phyloP scores from a whole-genome alignment of 148 eudicot genomes.

The Arctostaphylos glauca region DNA sequence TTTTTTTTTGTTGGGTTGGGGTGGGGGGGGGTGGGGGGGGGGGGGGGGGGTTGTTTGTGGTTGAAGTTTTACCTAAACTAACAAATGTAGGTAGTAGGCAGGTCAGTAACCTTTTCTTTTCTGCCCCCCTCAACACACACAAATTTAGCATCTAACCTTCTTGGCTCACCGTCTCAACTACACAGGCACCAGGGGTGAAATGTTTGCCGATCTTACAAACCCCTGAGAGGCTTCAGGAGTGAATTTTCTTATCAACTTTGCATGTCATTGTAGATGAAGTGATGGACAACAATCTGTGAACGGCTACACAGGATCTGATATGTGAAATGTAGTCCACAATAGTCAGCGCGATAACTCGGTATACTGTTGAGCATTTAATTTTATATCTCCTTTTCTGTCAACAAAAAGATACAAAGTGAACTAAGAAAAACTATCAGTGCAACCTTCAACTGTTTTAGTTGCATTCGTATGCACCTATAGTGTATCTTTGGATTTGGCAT shows the following conservation, averaged over 20 bases:
- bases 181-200: too few relatives aligned
- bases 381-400: background rate
- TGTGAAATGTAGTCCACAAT: background rate
- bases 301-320: background rate
- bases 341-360: background rate
- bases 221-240: too few relatives aligned
- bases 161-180: too few relatives aligned
- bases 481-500: background rate
- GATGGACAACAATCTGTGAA: background rate
- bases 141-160: too few relatives aligned
- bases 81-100: too few relatives aligned
- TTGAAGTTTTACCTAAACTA: too few relatives aligned
- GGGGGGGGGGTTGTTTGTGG: background rate
- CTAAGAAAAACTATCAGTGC: background rate
- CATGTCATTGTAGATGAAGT: background rate
- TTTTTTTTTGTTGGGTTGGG: background rate
- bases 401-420: background rate
- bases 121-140: too few relatives aligned
- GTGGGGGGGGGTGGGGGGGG: background rate
- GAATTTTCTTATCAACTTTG: background rate
- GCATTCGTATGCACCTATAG: background rate
- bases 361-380: background rate
- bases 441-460: too few relatives aligned
- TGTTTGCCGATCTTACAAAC: too few relatives aligned
- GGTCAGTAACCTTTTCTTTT: background rate